Base-by-base conservation (phyloP, 176 grass and related monocot species). In the Triticum urartu region DNA sequence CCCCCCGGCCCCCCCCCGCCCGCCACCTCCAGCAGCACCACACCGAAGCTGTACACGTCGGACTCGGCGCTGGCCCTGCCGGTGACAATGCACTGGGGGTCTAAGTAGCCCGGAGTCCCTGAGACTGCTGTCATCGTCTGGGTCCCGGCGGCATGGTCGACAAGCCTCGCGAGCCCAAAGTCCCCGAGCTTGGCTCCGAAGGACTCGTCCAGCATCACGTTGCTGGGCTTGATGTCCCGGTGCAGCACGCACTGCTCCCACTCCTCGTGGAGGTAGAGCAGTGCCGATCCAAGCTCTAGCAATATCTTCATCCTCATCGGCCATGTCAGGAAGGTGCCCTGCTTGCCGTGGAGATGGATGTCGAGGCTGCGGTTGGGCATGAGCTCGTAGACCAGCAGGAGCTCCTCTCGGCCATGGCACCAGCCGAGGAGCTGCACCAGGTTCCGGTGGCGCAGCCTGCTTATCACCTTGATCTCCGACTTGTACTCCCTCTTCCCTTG, bases 21-120 rank as follows among this genome's bases (percentile, higher is more conserved):
- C 0, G 52, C 17, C 5, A 58, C 52, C 84, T 98, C 96, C 6
- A 98, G 61, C 50, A 98, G 71, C 54, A 98, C 86, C 59, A 98
- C 90, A 0, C 96, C 93, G 63, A 95, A 98, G 78, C 96, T 98
- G 81, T 98, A 98, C 78, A 98, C 91, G 75, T 98, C 96, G 20
- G 52, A 58, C 52, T 58, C 52, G 2, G 52, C 2, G 18, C 52
- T 58, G 6, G 52, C 52, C 6, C 52, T 58, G 52, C 52, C 52
- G 18, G 52, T 58, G 52, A 58, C 18, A 6, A 58, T 58, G 52
- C 52, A 58, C 6, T 58, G 52, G 17, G 52, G 52, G 52, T 58
- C 52, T 20, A 58, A 0, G 52, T 58, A 58, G 52, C 52, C 52
- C 5, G 52, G 52, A 1, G 52, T 58, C 52, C 52, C 52, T 58